Evolutionary conservation across 129 eudicot genomes (phyloP).

Genomic region (Heracleum sosnowskyi): DNA sequence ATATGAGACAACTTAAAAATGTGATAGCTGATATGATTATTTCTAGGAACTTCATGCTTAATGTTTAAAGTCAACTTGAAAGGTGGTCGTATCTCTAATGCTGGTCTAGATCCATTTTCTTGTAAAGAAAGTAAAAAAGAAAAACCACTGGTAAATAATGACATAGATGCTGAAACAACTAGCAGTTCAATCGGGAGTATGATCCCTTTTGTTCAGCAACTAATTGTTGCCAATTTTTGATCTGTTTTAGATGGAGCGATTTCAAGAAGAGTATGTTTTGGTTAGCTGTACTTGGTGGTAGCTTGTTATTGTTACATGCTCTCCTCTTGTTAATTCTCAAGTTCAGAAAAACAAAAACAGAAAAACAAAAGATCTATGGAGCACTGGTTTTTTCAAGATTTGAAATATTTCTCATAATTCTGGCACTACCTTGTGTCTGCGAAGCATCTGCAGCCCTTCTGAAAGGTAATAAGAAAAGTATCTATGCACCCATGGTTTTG

Average conservation of each 20-base stretch:
- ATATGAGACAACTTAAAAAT: background rate
- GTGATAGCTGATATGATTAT: background rate
- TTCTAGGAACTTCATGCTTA: background rate
- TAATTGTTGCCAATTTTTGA: background rate
- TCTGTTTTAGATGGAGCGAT: conserved; percentile 68
- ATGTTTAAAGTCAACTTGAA: background rate
- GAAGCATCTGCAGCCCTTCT: conserved; percentile 63
- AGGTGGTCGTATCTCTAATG: background rate
- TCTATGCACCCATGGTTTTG: background rate
- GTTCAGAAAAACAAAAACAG: conserved; percentile 35
- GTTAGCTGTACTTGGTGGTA: conserved; percentile 63
- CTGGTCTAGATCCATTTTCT: background rate
- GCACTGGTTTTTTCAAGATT: conserved; percentile 75
- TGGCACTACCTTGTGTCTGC: conserved; percentile 87
- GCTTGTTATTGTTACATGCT: conserved; percentile 56
- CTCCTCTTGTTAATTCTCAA: conserved; percentile 47
- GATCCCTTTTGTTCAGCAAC: background rate
- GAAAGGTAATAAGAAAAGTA: conserved; percentile 38
- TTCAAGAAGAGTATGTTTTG: conserved; percentile 83
- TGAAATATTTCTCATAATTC: conserved; percentile 69
- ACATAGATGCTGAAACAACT: background rate
- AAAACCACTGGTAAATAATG: background rate
- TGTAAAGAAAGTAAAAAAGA: background rate
- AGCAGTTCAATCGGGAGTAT: background rate
- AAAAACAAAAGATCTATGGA: conserved; percentile 42